Conservation (phyloP, 441 rosid species). For the Theobroma grandiflorum region DNA sequence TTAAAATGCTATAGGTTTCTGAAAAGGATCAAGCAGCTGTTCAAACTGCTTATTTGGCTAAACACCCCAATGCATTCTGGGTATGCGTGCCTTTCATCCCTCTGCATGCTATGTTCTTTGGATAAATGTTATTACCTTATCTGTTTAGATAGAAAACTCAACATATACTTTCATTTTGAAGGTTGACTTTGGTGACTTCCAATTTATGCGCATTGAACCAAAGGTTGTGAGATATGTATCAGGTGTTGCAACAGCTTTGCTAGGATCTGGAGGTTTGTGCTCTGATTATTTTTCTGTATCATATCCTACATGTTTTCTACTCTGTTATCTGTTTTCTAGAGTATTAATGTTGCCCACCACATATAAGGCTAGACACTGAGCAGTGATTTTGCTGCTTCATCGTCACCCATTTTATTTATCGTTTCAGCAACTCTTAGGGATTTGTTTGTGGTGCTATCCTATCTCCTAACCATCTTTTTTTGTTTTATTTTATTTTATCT, state of each 20-base stretch:
- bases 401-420: neutral
- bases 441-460: slow-evolving; percentile 12
- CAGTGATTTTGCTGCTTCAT: slow-evolving; percentile 16
- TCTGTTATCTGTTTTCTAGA: neutral
- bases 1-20: slow-evolving; percentile 55
- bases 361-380: slow-evolving; percentile 8
- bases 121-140: slow-evolving; percentile 3
- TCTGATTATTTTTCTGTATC: neutral
- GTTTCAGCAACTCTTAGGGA: neutral
- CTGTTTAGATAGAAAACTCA: slow-evolving; percentile 25
- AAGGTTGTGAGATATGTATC: slow-evolving; percentile 81
- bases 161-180: slow-evolving; percentile 36
- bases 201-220: slow-evolving; percentile 79
- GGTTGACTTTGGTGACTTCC: slow-evolving; percentile 97
- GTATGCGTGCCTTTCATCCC: slow-evolving; percentile 47
- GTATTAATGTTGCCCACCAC: slow-evolving; percentile 17
- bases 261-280: slow-evolving; percentile 87
- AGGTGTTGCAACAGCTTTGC: slow-evolving; percentile 87
- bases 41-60: slow-evolving; percentile 80
- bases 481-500: neutral
- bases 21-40: slow-evolving; percentile 61
- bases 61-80: slow-evolving; percentile 95
- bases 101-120: slow-evolving; percentile 5
- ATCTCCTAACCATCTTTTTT: slow-evolving; percentile 7
- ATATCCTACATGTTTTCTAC: neutral